Evolutionary conservation across 345 rosid genomes (phyloP).

Genomic region (Melaleuca quinquenervia): DNA sequence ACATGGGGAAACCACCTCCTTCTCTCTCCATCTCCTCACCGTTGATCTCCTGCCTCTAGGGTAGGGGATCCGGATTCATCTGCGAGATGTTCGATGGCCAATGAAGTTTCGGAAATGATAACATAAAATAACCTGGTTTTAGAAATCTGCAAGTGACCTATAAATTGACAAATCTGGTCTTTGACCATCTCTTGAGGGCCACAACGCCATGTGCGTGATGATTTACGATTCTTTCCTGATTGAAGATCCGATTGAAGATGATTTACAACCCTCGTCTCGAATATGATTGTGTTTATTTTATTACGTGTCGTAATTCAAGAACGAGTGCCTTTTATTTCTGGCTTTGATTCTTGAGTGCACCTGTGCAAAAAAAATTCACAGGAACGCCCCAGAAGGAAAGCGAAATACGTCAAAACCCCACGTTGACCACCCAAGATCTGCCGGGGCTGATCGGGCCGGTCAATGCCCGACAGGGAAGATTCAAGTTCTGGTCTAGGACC

Average conservation of each 20-base stretch:
- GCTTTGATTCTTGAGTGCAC: background rate
- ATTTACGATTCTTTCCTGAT: background rate
- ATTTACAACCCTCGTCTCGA: background rate
- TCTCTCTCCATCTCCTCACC: too few relatives aligned
- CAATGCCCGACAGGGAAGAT: conserved; percentile 40
- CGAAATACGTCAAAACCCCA: conserved; percentile 3
- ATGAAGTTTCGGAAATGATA: background rate
- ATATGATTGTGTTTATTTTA: background rate
- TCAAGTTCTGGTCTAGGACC: conserved; percentile 64
- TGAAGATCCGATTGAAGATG: background rate
- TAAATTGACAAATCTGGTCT: background rate
- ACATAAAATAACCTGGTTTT: background rate
- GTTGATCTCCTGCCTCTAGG: too few relatives aligned
- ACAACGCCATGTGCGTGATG: background rate
- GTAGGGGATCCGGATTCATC: too few relatives aligned
- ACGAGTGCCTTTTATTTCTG: background rate
- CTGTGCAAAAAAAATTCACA: conserved; percentile 1
- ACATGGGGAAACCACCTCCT: too few relatives aligned
- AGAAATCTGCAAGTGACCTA: background rate
- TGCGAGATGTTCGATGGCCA: too few relatives aligned
- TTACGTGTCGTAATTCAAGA: background rate
- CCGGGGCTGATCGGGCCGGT: conserved; percentile 71
- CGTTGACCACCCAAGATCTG: conserved; percentile 40
- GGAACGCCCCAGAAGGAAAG: conserved; percentile 32
- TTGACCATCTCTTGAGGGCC: background rate